Base-by-base conservation (phyloP, 2,329 filamentous ascomycete genomes). In the Phialemonium atrogriseum region DNA sequence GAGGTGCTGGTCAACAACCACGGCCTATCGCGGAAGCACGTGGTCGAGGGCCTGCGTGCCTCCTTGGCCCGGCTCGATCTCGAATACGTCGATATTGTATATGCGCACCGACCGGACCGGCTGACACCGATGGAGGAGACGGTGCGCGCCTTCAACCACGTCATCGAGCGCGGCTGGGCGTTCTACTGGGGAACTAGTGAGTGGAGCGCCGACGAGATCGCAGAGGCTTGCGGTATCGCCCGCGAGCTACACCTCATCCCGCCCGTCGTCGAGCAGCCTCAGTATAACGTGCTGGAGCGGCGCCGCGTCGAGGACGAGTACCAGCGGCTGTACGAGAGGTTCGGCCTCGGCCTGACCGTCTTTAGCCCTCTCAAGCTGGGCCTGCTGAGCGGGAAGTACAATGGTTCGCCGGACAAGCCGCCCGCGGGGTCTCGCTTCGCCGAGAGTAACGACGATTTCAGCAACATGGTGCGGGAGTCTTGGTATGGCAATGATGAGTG, bases 321-420 rank as follows among this genome's bases (percentile, higher is more conserved):
- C 55, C 62, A 68, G 38, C 70, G 70, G 19, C 56, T 82, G 12
- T 81, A 78, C 50, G 57, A 68, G 27, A 63, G 73, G 26, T 60
- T 65, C 34, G 73, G 74, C 1, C 57, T 75, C 1, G 77, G 77
- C 2, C 54, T 80, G 28, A 81, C 78, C 2, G 70, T 68, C 21
- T 81, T 70, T 52, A 70, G 63, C n/a, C 76, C 77, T 2, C 59
- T 81, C 41, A 59, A 59, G 39, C 55, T 56, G 24, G 77, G 77
- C 3, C 54, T 82, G 30, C 55, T 81, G 32, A 75, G 72, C 0
- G 77, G 77, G 19, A 82, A 81, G 54, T 82, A 82, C 57, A 77
- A 77, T 32, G 60, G 64, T 24, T 64, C 65, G 1, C 56, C 76
- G 8, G 53, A 59, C 25, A 51, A 66, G 28, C 64, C 76, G 13